Evolutionary conservation across 2,329 filamentous ascomycete species (phyloP).

Genomic region (Pyricularia sp.): DNA sequence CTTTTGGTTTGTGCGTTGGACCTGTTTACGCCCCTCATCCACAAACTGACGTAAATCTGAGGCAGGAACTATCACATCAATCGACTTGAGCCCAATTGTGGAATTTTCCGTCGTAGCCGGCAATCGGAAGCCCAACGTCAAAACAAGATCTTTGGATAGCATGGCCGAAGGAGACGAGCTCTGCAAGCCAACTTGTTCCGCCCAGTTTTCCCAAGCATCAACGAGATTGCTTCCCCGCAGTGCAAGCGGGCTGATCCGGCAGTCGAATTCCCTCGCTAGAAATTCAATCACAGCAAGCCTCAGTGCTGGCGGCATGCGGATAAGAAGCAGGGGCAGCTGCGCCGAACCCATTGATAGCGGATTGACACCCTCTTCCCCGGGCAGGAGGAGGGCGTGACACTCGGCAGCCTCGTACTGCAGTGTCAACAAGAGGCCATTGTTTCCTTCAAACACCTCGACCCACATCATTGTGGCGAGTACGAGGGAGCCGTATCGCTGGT

Average conservation of each 20-base stretch:
- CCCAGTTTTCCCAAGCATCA: constrained; percentile 5
- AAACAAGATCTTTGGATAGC: constrained; percentile 30
- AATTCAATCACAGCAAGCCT: constrained; percentile 37
- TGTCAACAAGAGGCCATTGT: constrained; percentile 28
- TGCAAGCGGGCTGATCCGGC: constrained; percentile 35
- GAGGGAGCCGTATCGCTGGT: constrained; percentile 2
- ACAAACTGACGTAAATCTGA: constrained; percentile 34
- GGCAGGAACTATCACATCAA: constrained; percentile 39
- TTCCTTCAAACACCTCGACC: constrained; percentile 5
- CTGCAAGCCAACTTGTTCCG: neutral
- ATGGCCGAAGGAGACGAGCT: constrained; percentile 8
- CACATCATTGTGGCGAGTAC: constrained; percentile 6
- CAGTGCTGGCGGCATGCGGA: constrained; percentile 41
- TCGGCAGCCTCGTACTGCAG: constrained; percentile 39
- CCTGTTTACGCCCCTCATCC: constrained; percentile 21
- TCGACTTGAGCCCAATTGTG: constrained; percentile 24
- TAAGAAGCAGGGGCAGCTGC: constrained; percentile 36
- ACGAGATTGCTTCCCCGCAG: constrained; percentile 38
- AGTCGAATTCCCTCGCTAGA: constrained; percentile 41
- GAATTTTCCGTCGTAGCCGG: constrained; percentile 12
- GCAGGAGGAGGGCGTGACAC: constrained; percentile 33
- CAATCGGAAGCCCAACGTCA: constrained; percentile 38
- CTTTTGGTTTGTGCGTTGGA: constrained; percentile 3
- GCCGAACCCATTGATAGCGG: neutral
- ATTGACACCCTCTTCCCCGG: neutral